Evolutionary conservation across 2,329 filamentous ascomycete species (phyloP).

Genomic region (Ceratocystis papillata): DNA sequence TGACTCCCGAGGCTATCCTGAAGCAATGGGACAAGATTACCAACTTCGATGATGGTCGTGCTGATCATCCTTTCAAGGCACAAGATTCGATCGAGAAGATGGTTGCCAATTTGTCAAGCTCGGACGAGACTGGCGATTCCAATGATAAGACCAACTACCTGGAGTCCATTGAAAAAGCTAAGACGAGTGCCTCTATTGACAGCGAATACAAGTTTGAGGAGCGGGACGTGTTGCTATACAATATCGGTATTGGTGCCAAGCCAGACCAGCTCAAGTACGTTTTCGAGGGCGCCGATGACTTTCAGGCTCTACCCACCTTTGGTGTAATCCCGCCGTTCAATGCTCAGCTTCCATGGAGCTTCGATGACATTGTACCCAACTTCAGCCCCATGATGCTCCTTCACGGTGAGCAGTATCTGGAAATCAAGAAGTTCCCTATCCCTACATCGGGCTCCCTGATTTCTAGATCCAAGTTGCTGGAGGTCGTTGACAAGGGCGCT

Average conservation of each 20-base stretch:
- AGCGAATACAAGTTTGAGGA: slow-evolving; percentile 77
- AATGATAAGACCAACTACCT: slow-evolving; percentile 45
- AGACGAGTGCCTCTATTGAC: slow-evolving; percentile 57
- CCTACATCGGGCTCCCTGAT: slow-evolving; percentile 70
- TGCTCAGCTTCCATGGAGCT: slow-evolving; percentile 65
- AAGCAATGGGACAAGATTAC: slow-evolving; percentile 67
- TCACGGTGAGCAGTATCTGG: slow-evolving; percentile 96
- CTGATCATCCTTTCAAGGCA: slow-evolving; percentile 73
- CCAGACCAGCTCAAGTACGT: slow-evolving; percentile 76
- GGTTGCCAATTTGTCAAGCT: slow-evolving; percentile 76
- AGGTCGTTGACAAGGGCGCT: slow-evolving; percentile 91
- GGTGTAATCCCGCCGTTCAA: slow-evolving; percentile 93
- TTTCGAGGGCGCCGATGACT: slow-evolving; percentile 82
- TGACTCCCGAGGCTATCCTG: slow-evolving; percentile 75
- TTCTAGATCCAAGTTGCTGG: slow-evolving; percentile 69
- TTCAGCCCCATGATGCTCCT: slow-evolving; percentile 98
- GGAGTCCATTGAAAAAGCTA: slow-evolving; percentile 62
- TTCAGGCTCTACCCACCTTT: slow-evolving; percentile 90
- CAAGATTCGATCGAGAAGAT: slow-evolving; percentile 67
- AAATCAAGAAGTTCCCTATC: slow-evolving; percentile 83
- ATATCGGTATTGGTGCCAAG: slow-evolving; percentile 87
- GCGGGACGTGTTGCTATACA: slow-evolving; percentile 87
- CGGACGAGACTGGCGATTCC: slow-evolving; percentile 52
- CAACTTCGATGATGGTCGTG: slow-evolving; percentile 77
- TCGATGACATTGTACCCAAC: slow-evolving; percentile 80